Conservation (phyloP, 495 filamentous ascomycete species). For the Lentithecium fluviatile region DNA sequence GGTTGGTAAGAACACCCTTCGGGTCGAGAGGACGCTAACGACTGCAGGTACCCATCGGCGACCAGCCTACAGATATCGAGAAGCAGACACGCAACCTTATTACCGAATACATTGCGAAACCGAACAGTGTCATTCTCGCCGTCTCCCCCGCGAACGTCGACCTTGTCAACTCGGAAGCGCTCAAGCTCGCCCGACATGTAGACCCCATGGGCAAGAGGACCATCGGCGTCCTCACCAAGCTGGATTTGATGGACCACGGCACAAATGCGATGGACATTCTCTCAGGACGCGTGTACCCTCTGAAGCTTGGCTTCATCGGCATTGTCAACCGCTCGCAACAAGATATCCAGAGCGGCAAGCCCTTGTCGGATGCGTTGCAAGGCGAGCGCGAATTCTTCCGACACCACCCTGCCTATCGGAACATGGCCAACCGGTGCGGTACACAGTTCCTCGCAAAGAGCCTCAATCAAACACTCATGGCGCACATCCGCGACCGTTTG, state of each 20-base stretch:
- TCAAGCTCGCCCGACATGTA: slow-evolving; percentile 96
- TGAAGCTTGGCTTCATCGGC: slow-evolving; percentile 97
- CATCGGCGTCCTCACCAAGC: slow-evolving; percentile 95
- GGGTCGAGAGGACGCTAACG: slow-evolving; percentile 25
- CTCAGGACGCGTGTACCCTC: slow-evolving; percentile 89
- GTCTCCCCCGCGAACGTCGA: slow-evolving; percentile 98
- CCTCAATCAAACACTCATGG: slow-evolving; percentile 90
- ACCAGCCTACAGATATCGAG: slow-evolving; percentile 97
- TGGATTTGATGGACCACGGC: slow-evolving; percentile 98
- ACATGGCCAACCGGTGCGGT: slow-evolving; percentile 90
- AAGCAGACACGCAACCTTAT: slow-evolving; percentile 98
- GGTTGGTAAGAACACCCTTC: slow-evolving; percentile 49
- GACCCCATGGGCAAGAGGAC: slow-evolving; percentile 93
- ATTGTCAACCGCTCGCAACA: slow-evolving; percentile 98
- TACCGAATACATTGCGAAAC: slow-evolving; percentile 97
- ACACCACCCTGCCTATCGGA: slow-evolving; percentile 94
- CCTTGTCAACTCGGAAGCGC: slow-evolving; percentile 95
- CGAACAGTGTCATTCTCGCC: slow-evolving; percentile 95
- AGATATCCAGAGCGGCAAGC: slow-evolving; percentile 94
- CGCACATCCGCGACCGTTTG: slow-evolving; percentile 90
- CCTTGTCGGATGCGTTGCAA: slow-evolving; percentile 82
- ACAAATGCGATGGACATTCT: slow-evolving; percentile 98
- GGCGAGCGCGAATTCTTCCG: slow-evolving; percentile 94
- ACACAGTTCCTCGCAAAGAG: slow-evolving; percentile 96
- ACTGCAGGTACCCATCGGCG: slow-evolving; percentile 82